Conservation (phyloP, 2,329 filamentous ascomycete species). For the Nemania sp. region DNA sequence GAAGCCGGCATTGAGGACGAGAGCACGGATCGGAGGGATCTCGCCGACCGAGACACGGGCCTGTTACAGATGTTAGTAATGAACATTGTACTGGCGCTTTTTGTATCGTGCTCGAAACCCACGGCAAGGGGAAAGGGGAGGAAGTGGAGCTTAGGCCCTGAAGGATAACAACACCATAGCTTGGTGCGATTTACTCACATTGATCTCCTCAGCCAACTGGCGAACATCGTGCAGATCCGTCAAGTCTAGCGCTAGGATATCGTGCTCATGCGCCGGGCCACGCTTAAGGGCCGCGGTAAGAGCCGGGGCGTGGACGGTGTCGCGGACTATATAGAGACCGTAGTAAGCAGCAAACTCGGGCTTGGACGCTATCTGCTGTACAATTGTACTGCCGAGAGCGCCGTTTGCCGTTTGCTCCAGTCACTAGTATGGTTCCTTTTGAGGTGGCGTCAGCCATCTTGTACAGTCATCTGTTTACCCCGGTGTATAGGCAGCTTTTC, state of each 20-base stretch:
- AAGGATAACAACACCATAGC: background rate
- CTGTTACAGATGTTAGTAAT: background rate
- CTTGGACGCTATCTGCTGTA: conserved; percentile 12
- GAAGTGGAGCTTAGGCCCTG: too few species aligned
- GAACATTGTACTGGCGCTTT: background rate
- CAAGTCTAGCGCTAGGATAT: conserved; percentile 33
- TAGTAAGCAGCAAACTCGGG: conserved; percentile 25
- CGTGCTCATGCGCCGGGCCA: conserved; percentile 21
- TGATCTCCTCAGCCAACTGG: conserved; percentile 29
- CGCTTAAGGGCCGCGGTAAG: background rate
- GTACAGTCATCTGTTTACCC: background rate
- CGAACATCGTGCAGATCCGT: conserved; percentile 31
- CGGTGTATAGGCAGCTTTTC: background rate
- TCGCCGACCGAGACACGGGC: conserved; percentile 29
- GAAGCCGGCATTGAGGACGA: conserved; percentile 54
- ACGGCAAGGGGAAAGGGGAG: background rate
- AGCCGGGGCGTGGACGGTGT: background rate
- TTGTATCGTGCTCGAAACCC: background rate
- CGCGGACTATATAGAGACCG: conserved; percentile 38
- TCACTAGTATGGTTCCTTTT: conserved; percentile 35
- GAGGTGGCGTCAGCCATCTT: conserved; percentile 1
- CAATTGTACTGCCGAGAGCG: conserved; percentile 37
- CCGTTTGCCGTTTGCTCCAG: conserved; percentile 42
- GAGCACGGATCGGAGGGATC: conserved; percentile 55
- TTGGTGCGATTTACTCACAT: conserved; percentile 9